Percentiles rank a stretch among this genome's conserved stretches.
phyloP scores from a whole-genome alignment of 169 alveolate genomes.

The Plasmodium berghei region DNA sequence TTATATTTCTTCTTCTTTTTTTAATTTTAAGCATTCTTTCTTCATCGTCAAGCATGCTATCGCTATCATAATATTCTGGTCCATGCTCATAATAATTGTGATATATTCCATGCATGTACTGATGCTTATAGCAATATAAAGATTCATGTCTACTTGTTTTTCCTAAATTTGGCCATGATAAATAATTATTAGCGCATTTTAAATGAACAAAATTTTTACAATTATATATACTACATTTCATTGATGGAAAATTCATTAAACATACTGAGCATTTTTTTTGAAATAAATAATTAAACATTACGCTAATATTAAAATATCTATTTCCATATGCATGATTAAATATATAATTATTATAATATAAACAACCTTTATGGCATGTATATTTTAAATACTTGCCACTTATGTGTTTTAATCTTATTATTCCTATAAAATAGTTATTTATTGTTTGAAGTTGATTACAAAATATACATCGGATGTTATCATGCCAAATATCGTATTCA shows the following conservation, averaged over 20 bases:
- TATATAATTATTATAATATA: conserved; percentile 44
- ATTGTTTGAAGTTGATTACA: conserved; percentile 63
- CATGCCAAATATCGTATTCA: conserved; percentile 51
- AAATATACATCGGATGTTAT: conserved; percentile 34
- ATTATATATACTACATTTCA: conserved; percentile 52
- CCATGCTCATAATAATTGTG: conserved; percentile 41
- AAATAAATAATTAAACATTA: conserved; percentile 40
- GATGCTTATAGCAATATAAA: conserved; percentile 58
- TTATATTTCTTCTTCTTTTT: too few relatives aligned
- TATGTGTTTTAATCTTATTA: conserved; percentile 28
- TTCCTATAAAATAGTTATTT: conserved; percentile 42
- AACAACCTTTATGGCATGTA: conserved; percentile 65
- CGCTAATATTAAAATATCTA: conserved; percentile 56
- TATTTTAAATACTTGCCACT: conserved; percentile 50
- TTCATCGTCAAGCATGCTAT: not conserved
- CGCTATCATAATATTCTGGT: too few relatives aligned
- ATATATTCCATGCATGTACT: conserved; percentile 63
- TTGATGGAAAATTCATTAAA: conserved; percentile 48
- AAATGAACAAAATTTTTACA: conserved; percentile 49
- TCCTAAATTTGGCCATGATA: conserved; percentile 66
- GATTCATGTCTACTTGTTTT: conserved; percentile 64
- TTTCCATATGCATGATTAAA: conserved; percentile 60
- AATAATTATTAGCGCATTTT: conserved; percentile 39
- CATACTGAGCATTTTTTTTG: conserved; percentile 50
- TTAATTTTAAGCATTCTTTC: not conserved